These are phyloP conservation scores for Syncephalastrum sp. DNA, from an alignment of 371 early-diverging fungal species.

Conservation along the genomic window DNA sequence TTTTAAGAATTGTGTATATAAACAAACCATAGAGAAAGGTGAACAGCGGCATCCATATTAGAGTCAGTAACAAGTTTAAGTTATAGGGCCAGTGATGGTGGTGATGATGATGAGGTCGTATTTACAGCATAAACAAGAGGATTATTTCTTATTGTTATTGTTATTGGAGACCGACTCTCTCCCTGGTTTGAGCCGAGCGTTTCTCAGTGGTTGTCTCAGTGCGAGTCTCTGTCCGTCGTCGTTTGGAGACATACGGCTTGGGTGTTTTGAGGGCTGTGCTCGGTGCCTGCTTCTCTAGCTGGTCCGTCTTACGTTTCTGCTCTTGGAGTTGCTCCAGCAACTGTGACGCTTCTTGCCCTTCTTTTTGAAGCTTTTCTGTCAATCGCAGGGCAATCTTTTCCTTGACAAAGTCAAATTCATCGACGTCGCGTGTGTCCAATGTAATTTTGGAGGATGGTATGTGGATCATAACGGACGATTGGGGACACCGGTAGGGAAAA, in stretches of 20 bases:
- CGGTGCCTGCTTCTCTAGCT: neutral
- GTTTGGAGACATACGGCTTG: slow-evolving; percentile 4
- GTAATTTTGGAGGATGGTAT: slow-evolving; percentile 13
- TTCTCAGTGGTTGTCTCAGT: slow-evolving; percentile 8
- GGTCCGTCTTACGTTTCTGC: neutral
- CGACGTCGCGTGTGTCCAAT: slow-evolving; percentile 12
- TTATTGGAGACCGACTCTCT: neutral
- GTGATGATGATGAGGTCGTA: too few species aligned
- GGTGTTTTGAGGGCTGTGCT: neutral
- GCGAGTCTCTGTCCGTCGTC: slow-evolving; percentile 3
- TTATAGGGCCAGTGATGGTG: too few species aligned
- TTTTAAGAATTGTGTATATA: too few species aligned
- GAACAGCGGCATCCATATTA: too few species aligned
- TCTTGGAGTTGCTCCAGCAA: neutral
- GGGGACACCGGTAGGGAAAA: neutral
- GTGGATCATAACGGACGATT: slow-evolving; percentile 7
- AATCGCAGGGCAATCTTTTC: slow-evolving; percentile 9
- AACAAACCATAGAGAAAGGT: too few species aligned
- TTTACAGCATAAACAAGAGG: too few species aligned
- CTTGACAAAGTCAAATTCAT: slow-evolving; percentile 11
- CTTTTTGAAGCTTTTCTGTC: slow-evolving; percentile 3
- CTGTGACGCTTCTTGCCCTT: neutral
- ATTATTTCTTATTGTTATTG: too few species aligned
- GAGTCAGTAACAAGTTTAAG: too few species aligned
- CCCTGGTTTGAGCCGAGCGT: neutral